These are phyloP conservation scores for Batrachochytrium dendrobatidis DNA, from an alignment of 371 early-diverging fungal genomes.

Conservation along the genomic window DNA sequence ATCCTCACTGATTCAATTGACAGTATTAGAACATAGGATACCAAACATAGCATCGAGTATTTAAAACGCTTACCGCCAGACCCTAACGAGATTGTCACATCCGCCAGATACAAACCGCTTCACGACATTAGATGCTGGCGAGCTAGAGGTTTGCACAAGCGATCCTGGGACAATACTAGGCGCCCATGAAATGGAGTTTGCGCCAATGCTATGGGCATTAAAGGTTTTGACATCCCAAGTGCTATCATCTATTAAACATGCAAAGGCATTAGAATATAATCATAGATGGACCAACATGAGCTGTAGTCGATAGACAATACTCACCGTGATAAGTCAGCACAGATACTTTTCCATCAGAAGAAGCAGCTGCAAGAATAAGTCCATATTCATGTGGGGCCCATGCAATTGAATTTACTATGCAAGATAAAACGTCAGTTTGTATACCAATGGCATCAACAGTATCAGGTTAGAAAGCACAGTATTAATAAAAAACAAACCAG, in stretches of 20 bases:
- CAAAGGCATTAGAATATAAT: conserved; percentile 5
- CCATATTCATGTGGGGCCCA: conserved; percentile 98
- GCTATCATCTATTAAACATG: conserved; percentile 57
- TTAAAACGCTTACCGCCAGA: conserved; percentile 65
- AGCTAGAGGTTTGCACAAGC: conserved; percentile 59
- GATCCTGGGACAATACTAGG: conserved; percentile 81
- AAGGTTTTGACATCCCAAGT: conserved; percentile 62
- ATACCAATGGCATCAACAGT: too few species aligned
- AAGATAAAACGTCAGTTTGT: conserved; percentile 3
- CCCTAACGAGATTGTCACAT: conserved; percentile 91
- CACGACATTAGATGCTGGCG: conserved; percentile 20
- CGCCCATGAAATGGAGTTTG: conserved; percentile 93
- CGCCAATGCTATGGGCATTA: conserved; percentile 87
- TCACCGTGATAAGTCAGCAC: conserved; percentile 64
- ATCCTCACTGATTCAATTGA: conserved; percentile 50
- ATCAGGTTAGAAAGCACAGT: too few species aligned
- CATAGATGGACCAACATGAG: too few species aligned
- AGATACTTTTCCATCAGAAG: conserved; percentile 93
- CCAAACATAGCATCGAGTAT: neutral
- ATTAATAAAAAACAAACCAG: too few species aligned
- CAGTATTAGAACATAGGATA: neutral
- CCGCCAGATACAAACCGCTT: conserved; percentile 90
- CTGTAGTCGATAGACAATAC: too few species aligned
- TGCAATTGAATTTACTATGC: conserved; percentile 89
- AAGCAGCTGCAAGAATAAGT: conserved; percentile 84